These are phyloP conservation scores for Garcia nutans DNA, from an alignment of 345 rosid species.

Conservation along the genomic window DNA sequence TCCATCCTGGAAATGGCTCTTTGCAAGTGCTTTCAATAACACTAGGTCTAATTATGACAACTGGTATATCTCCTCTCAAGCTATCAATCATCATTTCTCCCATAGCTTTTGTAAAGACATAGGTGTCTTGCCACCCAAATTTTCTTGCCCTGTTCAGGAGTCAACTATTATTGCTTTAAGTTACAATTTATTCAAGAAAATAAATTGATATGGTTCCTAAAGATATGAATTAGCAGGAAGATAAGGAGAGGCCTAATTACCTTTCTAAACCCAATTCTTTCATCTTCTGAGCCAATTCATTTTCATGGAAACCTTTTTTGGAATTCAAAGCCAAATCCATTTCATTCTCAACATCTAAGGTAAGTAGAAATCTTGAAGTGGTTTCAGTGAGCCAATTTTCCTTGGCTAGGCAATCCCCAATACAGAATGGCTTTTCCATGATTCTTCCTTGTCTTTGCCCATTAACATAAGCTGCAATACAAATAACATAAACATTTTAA, in stretches of 20 bases:
- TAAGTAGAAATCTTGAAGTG: slow-evolving; percentile 26
- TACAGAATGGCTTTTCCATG: slow-evolving; percentile 73
- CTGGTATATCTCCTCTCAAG: slow-evolving; percentile 75
- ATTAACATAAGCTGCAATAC: slow-evolving; percentile 72
- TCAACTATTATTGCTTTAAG: slow-evolving; percentile 9
- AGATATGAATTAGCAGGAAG: background rate
- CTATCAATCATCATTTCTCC: slow-evolving; percentile 89
- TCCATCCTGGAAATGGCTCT: slow-evolving; percentile 98
- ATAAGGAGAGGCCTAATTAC: slow-evolving; percentile 28
- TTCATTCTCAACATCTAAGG: slow-evolving; percentile 63
- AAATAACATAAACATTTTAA: background rate
- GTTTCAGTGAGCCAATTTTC: slow-evolving; percentile 48
- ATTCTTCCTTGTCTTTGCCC: slow-evolving; percentile 92
- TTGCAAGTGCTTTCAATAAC: slow-evolving; percentile 84
- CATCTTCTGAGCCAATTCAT: slow-evolving; percentile 55
- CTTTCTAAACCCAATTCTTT: slow-evolving; percentile 80
- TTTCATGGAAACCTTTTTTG: slow-evolving; percentile 34
- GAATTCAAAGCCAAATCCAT: slow-evolving; percentile 50
- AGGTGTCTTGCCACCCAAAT: slow-evolving; percentile 94
- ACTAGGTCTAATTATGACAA: slow-evolving; percentile 78
- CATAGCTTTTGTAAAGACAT: slow-evolving; percentile 95
- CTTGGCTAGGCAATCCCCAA: slow-evolving; percentile 69
- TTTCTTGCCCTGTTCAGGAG: slow-evolving; percentile 57
- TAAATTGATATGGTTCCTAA: background rate
- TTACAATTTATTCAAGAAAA: slow-evolving; percentile 3